phyloP scores from a whole-genome alignment of 495 filamentous ascomycete species.

The Trichoderma erinaceum region DNA sequence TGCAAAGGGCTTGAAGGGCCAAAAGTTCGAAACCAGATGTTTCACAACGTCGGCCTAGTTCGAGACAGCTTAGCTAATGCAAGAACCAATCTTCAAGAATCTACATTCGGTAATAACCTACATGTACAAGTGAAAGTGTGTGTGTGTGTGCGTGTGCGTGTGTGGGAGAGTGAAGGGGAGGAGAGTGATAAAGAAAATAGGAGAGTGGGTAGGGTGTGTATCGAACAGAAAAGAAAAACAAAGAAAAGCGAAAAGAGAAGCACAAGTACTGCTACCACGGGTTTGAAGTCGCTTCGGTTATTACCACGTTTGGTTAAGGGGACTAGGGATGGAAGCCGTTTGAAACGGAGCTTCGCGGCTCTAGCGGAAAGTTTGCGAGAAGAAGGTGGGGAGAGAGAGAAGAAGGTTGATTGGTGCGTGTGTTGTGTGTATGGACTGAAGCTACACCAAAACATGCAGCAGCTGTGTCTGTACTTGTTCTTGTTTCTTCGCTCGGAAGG shows the following conservation, averaged over 20 bases:
- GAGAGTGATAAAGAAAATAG: too few species aligned
- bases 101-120: too few species aligned
- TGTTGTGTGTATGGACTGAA: not conserved
- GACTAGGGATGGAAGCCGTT: not conserved
- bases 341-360: constrained; percentile 1
- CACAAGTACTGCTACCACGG: too few species aligned
- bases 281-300: not conserved
- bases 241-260: not conserved
- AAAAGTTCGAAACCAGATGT: too few species aligned
- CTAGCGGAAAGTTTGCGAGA: not conserved
- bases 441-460: not conserved
- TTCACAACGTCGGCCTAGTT: too few species aligned
- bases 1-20: too few species aligned
- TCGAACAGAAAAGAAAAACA: not conserved
- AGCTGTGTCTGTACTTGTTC: not conserved
- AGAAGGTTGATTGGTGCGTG: not conserved
- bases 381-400: not conserved
- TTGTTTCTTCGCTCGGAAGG: not conserved
- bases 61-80: too few species aligned
- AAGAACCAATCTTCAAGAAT: too few species aligned
- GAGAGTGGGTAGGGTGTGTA: too few species aligned
- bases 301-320: not conserved
- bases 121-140: too few species aligned
- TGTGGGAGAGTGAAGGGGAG: too few species aligned
- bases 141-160: too few species aligned